A percentile compares a stretch with the other conserved stretches of the same genome.
Evolutionary conservation across 2,329 filamentous ascomycete genomes (phyloP).

Genomic region (Aspergillus pseudoglaucus): DNA sequence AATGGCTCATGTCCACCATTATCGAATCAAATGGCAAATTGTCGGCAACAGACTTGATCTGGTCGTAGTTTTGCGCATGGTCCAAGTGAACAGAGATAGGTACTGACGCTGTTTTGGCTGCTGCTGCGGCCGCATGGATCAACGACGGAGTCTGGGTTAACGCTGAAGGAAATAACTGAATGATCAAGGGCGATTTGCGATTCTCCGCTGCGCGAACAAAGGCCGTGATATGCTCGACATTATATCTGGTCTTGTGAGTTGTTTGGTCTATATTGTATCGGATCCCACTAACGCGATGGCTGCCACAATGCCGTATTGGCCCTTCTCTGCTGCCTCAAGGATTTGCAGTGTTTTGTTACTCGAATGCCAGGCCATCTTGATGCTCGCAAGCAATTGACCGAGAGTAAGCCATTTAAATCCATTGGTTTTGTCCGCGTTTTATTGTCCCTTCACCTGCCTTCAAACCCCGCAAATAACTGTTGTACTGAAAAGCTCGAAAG

Average conservation of each 20-base stretch:
- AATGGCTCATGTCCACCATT: conserved; percentile 68
- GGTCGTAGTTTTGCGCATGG: conserved; percentile 54
- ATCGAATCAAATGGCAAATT: conserved; percentile 57
- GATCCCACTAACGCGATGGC: conserved; percentile 13
- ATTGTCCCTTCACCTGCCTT: neutral
- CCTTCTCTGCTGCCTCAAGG: conserved; percentile 17
- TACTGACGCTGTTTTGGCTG: conserved; percentile 48
- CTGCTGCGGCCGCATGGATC: conserved; percentile 45
- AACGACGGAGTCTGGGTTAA: conserved; percentile 28
- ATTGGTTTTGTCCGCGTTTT: neutral
- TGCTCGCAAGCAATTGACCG: too few species aligned
- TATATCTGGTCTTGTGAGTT: too few species aligned
- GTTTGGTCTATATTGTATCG: too few species aligned
- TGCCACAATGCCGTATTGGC: conserved; percentile 52
- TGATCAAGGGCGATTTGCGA: conserved; percentile 59
- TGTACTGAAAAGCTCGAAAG: neutral
- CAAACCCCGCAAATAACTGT: neutral
- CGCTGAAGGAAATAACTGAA: conserved; percentile 66
- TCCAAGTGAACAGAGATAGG: conserved; percentile 57
- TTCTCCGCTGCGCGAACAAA: conserved; percentile 60
- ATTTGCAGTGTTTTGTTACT: conserved; percentile 11
- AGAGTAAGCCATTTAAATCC: too few species aligned
- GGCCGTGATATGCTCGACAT: conserved; percentile 61
- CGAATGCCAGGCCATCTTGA: conserved; percentile 5
- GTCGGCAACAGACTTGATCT: conserved; percentile 52